These are phyloP conservation scores for Boletus reticuloceps DNA, from an alignment of 768 basidiomycete genomes.

Conservation along the genomic window DNA sequence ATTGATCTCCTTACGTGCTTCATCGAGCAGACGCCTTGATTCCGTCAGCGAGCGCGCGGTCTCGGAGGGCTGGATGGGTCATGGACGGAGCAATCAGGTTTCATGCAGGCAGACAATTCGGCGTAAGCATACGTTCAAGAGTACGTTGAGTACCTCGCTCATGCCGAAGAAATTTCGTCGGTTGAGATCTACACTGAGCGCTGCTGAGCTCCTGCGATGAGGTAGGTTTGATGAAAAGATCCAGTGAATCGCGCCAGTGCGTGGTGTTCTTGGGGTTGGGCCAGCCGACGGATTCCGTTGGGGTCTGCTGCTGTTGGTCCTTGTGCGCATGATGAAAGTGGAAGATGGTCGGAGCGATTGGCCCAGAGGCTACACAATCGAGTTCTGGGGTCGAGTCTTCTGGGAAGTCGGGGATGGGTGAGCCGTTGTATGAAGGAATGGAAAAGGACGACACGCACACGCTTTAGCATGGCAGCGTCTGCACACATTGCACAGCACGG, in stretches of 20 bases:
- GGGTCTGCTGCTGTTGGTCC: conserved; percentile 19
- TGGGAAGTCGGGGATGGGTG: conserved; percentile 6
- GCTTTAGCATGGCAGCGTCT: conserved; percentile 21
- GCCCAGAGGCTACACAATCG: conserved; percentile 7
- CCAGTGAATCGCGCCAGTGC: conserved; percentile 58
- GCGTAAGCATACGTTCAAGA: conserved; percentile 59
- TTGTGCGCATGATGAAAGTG: conserved; percentile 24
- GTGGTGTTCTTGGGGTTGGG: conserved; percentile 28
- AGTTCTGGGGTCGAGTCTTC: neutral
- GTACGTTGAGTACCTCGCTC: conserved; percentile 72
- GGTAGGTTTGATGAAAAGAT: conserved; percentile 74
- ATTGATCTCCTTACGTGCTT: conserved; percentile 70
- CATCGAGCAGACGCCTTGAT: conserved; percentile 70
- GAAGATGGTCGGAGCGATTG: conserved; percentile 10
- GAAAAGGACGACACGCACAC: conserved; percentile 22
- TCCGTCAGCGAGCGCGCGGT: conserved; percentile 79
- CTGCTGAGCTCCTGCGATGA: conserved; percentile 54
- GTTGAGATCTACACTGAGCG: conserved; percentile 56
- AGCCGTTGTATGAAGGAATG: conserved; percentile 12
- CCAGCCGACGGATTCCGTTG: conserved; percentile 25
- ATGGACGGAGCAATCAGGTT: conserved; percentile 10
- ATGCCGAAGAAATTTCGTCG: conserved; percentile 77
- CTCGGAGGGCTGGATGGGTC: conserved; percentile 59
- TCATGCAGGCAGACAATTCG: neutral
- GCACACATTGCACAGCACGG: conserved; percentile 23